Evolutionary conservation across 495 filamentous ascomycete genomes (phyloP).

Genomic region (Hyaloscypha finlandica): DNA sequence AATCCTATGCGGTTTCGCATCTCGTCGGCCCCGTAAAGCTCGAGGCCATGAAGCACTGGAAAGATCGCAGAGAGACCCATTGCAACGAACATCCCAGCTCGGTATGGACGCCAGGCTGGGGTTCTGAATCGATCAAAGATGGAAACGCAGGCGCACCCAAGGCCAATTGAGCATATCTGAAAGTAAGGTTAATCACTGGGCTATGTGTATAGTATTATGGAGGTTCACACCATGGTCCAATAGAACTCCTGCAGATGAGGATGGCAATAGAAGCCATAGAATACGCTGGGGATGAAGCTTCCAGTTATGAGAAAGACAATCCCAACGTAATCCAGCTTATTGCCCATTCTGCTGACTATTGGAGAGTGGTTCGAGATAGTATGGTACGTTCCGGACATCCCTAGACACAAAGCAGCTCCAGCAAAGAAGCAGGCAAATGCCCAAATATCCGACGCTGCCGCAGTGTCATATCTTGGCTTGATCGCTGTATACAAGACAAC

Average conservation of each 20-base stretch:
- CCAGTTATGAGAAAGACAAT: slow-evolving; percentile 89
- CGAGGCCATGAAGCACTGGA: slow-evolving; percentile 71
- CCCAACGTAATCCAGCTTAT: slow-evolving; percentile 85
- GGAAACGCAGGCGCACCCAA: slow-evolving; percentile 73
- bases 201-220: not conserved
- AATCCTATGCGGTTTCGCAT: slow-evolving; percentile 77
- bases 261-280: slow-evolving; percentile 80
- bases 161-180: slow-evolving; percentile 74
- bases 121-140: slow-evolving; percentile 80
- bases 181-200: not conserved
- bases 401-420: slow-evolving; percentile 74
- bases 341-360: slow-evolving; percentile 57
- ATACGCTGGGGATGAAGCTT: slow-evolving; percentile 81
- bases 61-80: slow-evolving; percentile 85
- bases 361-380: slow-evolving; percentile 69
- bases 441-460: slow-evolving; percentile 62
- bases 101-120: slow-evolving; percentile 78
- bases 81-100: slow-evolving; percentile 87
- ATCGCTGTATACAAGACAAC: slow-evolving; percentile 50
- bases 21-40: slow-evolving; percentile 56
- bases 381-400: slow-evolving; percentile 83
- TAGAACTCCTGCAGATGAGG: slow-evolving; percentile 64
- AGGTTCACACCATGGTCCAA: slow-evolving; percentile 64
- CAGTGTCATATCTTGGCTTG: slow-evolving; percentile 66
- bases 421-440: slow-evolving; percentile 80